Percentiles rank a stretch among this genome's conserved stretches.
Conservation (phyloP, 805 yeast genomes). For the Suhomyces vadensis region DNA sequence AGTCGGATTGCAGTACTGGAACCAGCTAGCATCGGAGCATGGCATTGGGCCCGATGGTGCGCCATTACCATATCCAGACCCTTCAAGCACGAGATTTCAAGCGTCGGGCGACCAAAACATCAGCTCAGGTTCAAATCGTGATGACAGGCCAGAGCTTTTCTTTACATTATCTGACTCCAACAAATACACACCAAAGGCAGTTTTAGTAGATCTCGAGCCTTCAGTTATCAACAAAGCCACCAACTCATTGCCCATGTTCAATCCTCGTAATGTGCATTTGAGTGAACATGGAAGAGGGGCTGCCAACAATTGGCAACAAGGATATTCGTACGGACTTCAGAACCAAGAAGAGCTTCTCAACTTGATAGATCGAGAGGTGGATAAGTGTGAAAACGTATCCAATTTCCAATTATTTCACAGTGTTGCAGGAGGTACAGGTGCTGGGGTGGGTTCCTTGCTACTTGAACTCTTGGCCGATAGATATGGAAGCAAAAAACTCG, state of each 20-base stretch:
- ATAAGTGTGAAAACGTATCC: constrained; percentile 83
- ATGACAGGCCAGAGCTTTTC: constrained; percentile 82
- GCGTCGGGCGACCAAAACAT: not conserved
- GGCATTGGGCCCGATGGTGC: constrained; percentile 73
- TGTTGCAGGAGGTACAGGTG: constrained; percentile 98
- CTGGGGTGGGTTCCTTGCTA: constrained; percentile 86
- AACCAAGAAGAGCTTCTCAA: constrained; percentile 75
- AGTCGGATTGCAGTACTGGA: constrained; percentile 91
- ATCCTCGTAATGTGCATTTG: constrained; percentile 78
- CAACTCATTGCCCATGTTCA: constrained; percentile 61
- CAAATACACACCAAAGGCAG: constrained; percentile 84
- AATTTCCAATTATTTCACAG: constrained; percentile 92
- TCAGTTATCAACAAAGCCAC: constrained; percentile 71
- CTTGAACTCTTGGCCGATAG: constrained; percentile 79
- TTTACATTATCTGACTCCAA: constrained; percentile 74
- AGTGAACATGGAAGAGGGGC: constrained; percentile 89
- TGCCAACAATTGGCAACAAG: constrained; percentile 94
- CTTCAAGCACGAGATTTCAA: constrained; percentile 10
- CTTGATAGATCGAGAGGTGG: constrained; percentile 86
- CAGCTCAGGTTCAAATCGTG: constrained; percentile 23
- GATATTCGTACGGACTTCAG: constrained; percentile 71
- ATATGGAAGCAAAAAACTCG: constrained; percentile 73
- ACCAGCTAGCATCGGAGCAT: constrained; percentile 82
- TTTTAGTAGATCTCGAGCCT: constrained; percentile 88
- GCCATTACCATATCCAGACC: constrained; percentile 37